These are phyloP conservation scores for Penicillium sp. DNA, from an alignment of 2,329 filamentous ascomycete genomes.

Conservation along the genomic window DNA sequence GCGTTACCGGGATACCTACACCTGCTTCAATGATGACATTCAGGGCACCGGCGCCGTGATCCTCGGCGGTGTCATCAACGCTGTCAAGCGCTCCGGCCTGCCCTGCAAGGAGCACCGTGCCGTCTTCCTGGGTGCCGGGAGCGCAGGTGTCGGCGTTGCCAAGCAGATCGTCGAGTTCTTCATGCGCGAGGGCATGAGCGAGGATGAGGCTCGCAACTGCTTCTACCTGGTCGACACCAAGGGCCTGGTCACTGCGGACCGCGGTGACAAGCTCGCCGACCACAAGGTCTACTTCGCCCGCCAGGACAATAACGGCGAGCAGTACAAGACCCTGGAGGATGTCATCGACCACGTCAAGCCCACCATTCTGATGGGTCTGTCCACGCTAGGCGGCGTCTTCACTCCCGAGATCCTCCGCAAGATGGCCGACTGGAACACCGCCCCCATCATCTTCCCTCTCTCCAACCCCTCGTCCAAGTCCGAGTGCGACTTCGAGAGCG, in stretches of 20 bases:
- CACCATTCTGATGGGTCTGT: conserved; percentile 89
- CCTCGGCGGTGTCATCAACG: conserved; percentile 72
- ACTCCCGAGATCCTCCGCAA: conserved; percentile 77
- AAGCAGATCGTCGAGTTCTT: conserved; percentile 98
- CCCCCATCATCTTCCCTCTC: conserved; percentile 91
- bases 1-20: conserved; percentile 82
- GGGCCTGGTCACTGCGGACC: conserved; percentile 88
- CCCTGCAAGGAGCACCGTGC: conserved; percentile 86
- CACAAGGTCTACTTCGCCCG: conserved; percentile 72
- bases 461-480: conserved; percentile 96
- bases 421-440: conserved; percentile 62
- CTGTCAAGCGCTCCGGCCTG: conserved; percentile 79
- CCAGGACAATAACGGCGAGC: conserved; percentile 62
- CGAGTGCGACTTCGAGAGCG: conserved; percentile 95
- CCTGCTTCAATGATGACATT: conserved; percentile 98
- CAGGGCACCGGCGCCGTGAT: conserved; percentile 97
- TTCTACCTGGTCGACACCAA: conserved; percentile 98
- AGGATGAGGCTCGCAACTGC: conserved; percentile 81
- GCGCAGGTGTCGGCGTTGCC: conserved; percentile 92
- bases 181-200: conserved; percentile 82
- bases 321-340: conserved; percentile 76
- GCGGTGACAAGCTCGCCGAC: conserved; percentile 87
- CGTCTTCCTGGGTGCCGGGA: conserved; percentile 94
- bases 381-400: conserved; percentile 91
- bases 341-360: conserved; percentile 94